Percentiles rank a stretch among this genome's conserved stretches.
phyloP scores from a whole-genome alignment of 768 basidiomycete genomes.

The Tricholoma hemisulphureum region DNA sequence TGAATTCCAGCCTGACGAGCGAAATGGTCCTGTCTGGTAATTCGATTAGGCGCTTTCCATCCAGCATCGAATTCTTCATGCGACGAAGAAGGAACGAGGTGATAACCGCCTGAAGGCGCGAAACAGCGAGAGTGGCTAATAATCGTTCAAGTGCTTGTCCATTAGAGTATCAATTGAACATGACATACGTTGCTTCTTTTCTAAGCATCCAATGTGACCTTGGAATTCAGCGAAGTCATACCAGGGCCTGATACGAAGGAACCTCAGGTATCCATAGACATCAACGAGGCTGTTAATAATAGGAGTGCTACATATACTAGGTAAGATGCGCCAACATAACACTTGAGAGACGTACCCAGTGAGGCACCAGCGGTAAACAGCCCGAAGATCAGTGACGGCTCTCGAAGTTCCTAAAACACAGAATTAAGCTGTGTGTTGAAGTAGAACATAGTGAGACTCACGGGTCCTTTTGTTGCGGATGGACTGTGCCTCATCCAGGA shows the following conservation, averaged over 20 bases:
- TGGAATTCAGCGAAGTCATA: conserved; percentile 46
- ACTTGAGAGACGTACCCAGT: conserved; percentile 45
- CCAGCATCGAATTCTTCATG: conserved; percentile 60
- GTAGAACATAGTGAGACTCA: conserved; percentile 21
- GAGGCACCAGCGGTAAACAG: conserved; percentile 63
- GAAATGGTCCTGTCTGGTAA: conserved; percentile 56
- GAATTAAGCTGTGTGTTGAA: background rate
- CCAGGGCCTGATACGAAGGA: conserved; percentile 46
- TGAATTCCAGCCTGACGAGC: conserved; percentile 54
- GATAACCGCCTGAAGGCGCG: conserved; percentile 59
- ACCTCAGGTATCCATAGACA: conserved; percentile 47
- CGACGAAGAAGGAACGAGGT: conserved; percentile 54
- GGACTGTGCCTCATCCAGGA: conserved; percentile 58
- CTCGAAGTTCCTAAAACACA: conserved; percentile 44
- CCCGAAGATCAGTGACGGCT: conserved; percentile 51
- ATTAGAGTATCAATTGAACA: background rate
- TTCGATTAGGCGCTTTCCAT: conserved; percentile 67
- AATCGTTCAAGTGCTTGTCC: conserved; percentile 2
- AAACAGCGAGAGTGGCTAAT: conserved; percentile 51
- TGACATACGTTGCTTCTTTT: conserved; percentile 53
- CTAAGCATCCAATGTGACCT: conserved; percentile 32
- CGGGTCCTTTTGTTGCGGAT: conserved; percentile 51
- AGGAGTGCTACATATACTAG: conserved; percentile 43
- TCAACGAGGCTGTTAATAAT: conserved; percentile 64
- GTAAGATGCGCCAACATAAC: background rate